Evolutionary conservation across 805 yeast species (phyloP), one percentile per base, ranked within the genome.

Genomic region (Metschnikowia peoriensis): DNA sequence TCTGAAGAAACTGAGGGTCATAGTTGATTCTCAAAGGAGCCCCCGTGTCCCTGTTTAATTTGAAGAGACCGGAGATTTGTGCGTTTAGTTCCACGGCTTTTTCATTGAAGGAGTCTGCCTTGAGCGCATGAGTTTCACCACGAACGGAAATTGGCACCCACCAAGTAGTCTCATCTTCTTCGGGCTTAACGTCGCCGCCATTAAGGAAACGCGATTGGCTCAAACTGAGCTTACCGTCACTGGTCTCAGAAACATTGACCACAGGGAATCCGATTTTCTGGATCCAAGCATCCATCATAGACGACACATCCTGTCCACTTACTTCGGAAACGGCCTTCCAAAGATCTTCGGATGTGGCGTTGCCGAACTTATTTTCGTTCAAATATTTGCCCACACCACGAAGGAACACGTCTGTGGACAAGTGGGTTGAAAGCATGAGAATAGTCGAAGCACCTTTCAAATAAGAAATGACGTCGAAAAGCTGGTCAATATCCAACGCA

Each of bases 391-490:
- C 81, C 43, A 89, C 90, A 55, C 96, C 96, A 60, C 79, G 78
- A 57, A 89, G 74, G 66, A 89, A 89, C 6, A 72, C 67, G 12
- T 84, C 89, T 55, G 77, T 82, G 41, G 94, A 92, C 53, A 89
- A 71, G 65, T 81, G 80, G 59, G 79, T 81, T 38, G 92, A 82
- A 52, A 88, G 75, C 96, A 89, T 89, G 64, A 84, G 77, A 53
- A 89, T 83, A 29, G 86, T 76, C 28, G 92, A 85, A 7, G 91
- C 88, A 51, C 96, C 96, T 71, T 89, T 89, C 57, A 84, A 71
- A 68, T 89, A 89, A 4, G 94, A 88, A 51, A 89, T 89, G 35
- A 84, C 83, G 64, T 89, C 96, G 66, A 89, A 89, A 16, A 88
- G 83, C 71, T 89, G 92, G 66, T 86, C 88, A 56, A 89, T 85